Evolutionary conservation across 495 filamentous ascomycete species (phyloP).

Genomic region (Delitschia confertaspora): DNA sequence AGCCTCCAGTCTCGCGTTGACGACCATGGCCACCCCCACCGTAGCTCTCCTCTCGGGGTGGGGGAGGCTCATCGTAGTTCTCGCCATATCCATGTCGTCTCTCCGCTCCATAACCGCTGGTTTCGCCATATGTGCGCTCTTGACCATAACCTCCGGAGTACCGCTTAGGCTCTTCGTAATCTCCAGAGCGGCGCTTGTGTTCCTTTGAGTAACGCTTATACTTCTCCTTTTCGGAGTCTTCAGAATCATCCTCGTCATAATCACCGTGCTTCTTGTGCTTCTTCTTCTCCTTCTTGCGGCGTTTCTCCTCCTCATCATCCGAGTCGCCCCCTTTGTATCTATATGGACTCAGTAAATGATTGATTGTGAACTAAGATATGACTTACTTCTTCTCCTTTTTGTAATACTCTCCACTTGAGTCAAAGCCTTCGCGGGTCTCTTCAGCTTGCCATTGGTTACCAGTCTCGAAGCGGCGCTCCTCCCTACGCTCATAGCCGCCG

Average conservation of each 20-base stretch:
- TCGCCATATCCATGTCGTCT: conserved; percentile 5
- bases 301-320: conserved; percentile 24
- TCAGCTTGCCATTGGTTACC: conserved; percentile 26
- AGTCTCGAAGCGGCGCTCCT: conserved; percentile 27
- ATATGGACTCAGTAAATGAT: background rate
- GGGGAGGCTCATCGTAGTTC: conserved; percentile 10
- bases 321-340: conserved; percentile 20
- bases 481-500: conserved; percentile 30
- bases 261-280: conserved; percentile 18
- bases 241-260: conserved; percentile 2
- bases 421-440: conserved; percentile 26
- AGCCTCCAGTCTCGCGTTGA: conserved; percentile 5
- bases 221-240: conserved; percentile 17
- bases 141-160: conserved; percentile 13
- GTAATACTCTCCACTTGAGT: conserved; percentile 24
- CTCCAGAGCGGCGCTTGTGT: conserved; percentile 15
- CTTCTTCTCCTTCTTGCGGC: conserved; percentile 24
- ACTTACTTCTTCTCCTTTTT: conserved; percentile 25
- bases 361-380: conserved; percentile 2
- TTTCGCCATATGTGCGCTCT: conserved; percentile 4
- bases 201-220: conserved; percentile 5
- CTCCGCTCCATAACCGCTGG: background rate
- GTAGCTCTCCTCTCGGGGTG: background rate
- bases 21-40: conserved; percentile 4
- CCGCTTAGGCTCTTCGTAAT: too few relatives aligned